These are phyloP conservation scores for Mycosarcoma maydis DNA, from an alignment of 1,284 basidiomycete species.

Conservation along the genomic window DNA sequence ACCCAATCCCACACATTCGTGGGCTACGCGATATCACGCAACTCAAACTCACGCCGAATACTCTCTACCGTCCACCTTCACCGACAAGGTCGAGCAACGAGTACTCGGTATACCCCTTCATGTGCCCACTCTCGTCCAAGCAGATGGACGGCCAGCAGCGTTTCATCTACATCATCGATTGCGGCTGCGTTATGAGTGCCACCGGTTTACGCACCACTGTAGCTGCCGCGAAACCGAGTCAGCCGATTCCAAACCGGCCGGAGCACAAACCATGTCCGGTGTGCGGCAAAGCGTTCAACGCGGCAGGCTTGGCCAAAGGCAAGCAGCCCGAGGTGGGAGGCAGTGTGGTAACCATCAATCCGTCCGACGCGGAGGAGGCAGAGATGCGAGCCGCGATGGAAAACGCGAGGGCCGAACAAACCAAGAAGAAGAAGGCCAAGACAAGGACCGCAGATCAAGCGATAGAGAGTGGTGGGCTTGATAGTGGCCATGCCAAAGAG, in stretches of 20 bases:
- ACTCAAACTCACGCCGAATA: slow-evolving; percentile 47
- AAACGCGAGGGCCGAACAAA: slow-evolving; percentile 9
- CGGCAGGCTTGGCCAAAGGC: slow-evolving; percentile 27
- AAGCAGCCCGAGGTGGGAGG: slow-evolving; percentile 12
- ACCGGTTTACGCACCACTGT: slow-evolving; percentile 46
- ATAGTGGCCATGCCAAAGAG: neutral
- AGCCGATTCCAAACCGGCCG: neutral
- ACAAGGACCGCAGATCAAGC: slow-evolving; percentile 9
- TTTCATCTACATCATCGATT: slow-evolving; percentile 57
- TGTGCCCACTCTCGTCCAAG: slow-evolving; percentile 60
- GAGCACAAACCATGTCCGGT: slow-evolving; percentile 45
- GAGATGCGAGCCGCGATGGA: slow-evolving; percentile 50
- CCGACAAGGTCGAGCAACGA: slow-evolving; percentile 7
- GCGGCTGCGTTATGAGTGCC: slow-evolving; percentile 60
- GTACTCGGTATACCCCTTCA: slow-evolving; percentile 40
- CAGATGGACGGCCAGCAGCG: slow-evolving; percentile 61
- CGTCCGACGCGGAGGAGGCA: slow-evolving; percentile 23
- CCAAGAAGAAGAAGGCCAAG: slow-evolving; percentile 19
- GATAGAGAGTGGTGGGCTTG: neutral
- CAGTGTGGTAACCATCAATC: slow-evolving; percentile 55
- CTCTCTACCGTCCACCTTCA: slow-evolving; percentile 37
- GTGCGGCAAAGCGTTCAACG: slow-evolving; percentile 47
- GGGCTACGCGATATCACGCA: slow-evolving; percentile 55
- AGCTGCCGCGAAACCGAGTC: neutral
- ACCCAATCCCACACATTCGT: slow-evolving; percentile 48